Percentiles rank a stretch among this genome's conserved stretches.
Conservation (phyloP, 768 basidiomycete genomes). For the Naganishia randhawae region DNA sequence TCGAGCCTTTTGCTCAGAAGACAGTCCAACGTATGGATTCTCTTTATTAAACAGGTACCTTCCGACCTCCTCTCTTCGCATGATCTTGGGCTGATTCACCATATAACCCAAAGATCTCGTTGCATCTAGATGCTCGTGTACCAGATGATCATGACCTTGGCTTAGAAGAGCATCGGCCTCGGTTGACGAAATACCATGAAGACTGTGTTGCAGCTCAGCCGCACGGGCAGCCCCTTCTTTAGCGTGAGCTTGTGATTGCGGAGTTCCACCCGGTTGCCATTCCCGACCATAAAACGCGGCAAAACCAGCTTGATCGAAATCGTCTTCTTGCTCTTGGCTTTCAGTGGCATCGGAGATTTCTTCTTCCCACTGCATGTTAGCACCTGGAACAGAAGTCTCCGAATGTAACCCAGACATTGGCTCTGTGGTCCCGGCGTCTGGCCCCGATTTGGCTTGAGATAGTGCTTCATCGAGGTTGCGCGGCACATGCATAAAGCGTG, state of each 20-base stretch:
- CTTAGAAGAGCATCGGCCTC: neutral
- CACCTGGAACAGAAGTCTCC: neutral
- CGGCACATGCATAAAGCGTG: conserved; percentile 1
- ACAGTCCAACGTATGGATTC: conserved; percentile 40
- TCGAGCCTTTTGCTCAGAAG: conserved; percentile 1
- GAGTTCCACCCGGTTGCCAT: conserved; percentile 12
- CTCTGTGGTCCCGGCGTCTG: too few species aligned
- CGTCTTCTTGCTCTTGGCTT: conserved; percentile 9
- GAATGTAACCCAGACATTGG: neutral
- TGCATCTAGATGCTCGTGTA: conserved; percentile 6
- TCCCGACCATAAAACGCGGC: conserved; percentile 27
- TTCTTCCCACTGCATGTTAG: conserved; percentile 13
- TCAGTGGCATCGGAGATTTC: conserved; percentile 1
- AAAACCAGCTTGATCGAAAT: conserved; percentile 23
- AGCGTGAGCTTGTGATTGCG: neutral
- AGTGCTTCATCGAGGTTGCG: conserved; percentile 16
- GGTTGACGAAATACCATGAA: conserved; percentile 7
- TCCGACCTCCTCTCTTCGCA: conserved; percentile 31
- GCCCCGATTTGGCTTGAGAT: neutral
- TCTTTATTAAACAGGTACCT: conserved; percentile 45
- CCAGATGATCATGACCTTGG: neutral
- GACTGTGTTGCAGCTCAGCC: neutral
- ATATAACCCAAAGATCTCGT: conserved; percentile 13
- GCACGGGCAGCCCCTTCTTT: conserved; percentile 2
- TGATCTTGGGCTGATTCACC: conserved; percentile 30